Base-by-base conservation (phyloP, 164 flowering plant species). In the Vitis riparia region DNA sequence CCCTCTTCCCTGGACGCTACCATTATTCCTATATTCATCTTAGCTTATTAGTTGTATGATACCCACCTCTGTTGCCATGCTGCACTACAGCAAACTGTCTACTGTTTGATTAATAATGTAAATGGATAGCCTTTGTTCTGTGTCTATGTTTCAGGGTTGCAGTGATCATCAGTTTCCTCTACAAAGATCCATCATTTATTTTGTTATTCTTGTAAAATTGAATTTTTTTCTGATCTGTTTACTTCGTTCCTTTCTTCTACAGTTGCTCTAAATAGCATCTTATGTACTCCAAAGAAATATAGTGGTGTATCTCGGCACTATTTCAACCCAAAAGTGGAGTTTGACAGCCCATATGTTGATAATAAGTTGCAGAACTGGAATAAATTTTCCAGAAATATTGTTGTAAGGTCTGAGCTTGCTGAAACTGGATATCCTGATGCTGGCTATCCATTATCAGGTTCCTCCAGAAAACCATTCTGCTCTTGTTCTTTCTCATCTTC, bases 351-450 rank as follows among this genome's bases (percentile, higher is more conserved):
- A 29, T 12, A 16, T 74, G 49, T 52, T 69, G 50, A 50, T 29
- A 47, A 15, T 32, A 72, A 63, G 37, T 58, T 71, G 61, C 80
- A 50, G 12, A 73, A 57, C 27, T 63, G 23, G 27, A 52, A 62
- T 48, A 72, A 62, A 23, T 23, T 65, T 5, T 51, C 70, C 29
- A 79, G 89, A 73, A 51, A 68, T 51, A 51, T 75, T 12, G 76
- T 84, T 68, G 87, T 69, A 11, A 82, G 84, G 76, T 90, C 86
- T 44, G 89, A 81, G 63, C 73, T 86, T 66, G 77, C 87, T 12
- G 83, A 77, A 73, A 50, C 80, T 74, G 91, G 85, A 30, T 71
- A 73, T 67, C 64, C 93, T 17, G 80, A 59, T 75, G 73, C 84
- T 72, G 76, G 76, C 52, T 68, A 70, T 76, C 78, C 87, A 48